Conservation (phyloP, 2,329 filamentous ascomycete genomes). For the Escovopsis sp. region DNA sequence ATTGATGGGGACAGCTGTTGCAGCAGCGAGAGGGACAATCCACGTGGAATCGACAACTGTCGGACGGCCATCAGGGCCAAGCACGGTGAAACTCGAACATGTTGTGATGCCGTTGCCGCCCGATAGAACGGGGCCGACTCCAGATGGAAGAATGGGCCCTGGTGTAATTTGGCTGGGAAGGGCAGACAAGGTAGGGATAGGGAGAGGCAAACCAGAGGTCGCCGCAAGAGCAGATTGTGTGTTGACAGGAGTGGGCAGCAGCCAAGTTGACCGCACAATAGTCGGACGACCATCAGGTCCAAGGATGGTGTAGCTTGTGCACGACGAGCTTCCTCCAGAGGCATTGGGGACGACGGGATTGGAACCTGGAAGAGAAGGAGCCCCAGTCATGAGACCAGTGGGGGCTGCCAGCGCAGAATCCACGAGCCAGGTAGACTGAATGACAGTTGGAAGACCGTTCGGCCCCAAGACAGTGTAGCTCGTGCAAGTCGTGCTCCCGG, state of each 20-base stretch:
- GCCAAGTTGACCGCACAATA: constrained; percentile 18
- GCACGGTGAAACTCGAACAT: constrained; percentile 2
- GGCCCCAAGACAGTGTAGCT: constrained; percentile 14
- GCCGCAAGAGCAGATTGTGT: constrained; percentile 1
- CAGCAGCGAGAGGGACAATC: constrained; percentile 11
- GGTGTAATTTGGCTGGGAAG: not conserved
- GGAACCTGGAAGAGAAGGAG: constrained; percentile 1
- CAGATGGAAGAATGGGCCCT: not conserved
- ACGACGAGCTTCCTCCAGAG: constrained; percentile 4
- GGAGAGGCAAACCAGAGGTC: not conserved
- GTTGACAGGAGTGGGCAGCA: constrained; percentile 9
- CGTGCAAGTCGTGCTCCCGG: constrained; percentile 6
- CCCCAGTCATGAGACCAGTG: not conserved
- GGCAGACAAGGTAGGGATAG: not conserved
- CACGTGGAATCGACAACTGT: constrained; percentile 7
- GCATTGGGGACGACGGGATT: constrained; percentile 4
- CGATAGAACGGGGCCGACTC: not conserved
- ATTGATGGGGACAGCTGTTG: not conserved
- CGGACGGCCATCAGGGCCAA: constrained; percentile 5
- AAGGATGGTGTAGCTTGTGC: constrained; percentile 12
- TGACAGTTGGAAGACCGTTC: constrained; percentile 16
- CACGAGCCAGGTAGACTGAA: constrained; percentile 17
- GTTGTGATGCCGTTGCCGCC: constrained; percentile 2
- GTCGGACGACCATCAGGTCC: constrained; percentile 18
- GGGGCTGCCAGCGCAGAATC: not conserved